phyloP scores from a whole-genome alignment of 2,329 filamentous ascomycete species.

The Fusarium equiseti region DNA sequence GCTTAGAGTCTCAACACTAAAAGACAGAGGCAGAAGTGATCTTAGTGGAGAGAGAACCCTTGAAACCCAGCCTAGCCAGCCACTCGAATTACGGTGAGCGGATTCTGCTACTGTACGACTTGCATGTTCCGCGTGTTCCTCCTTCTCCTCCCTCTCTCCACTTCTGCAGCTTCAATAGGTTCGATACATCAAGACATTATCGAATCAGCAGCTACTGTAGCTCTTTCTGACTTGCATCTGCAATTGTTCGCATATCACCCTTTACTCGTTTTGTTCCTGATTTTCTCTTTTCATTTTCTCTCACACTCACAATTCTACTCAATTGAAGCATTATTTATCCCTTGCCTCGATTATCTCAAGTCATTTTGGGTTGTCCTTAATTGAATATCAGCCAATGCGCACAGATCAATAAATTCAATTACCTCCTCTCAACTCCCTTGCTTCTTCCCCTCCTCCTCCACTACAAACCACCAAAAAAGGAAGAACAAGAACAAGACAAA shows the following conservation, averaged over 20 bases:
- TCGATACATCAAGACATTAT: neutral
- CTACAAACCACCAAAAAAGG: neutral
- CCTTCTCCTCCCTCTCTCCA: conserved; percentile 1
- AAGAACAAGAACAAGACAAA: neutral
- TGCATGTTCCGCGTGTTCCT: conserved; percentile 12
- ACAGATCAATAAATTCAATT: conserved; percentile 13
- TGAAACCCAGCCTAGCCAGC: conserved; percentile 3
- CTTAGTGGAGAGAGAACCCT: conserved; percentile 6
- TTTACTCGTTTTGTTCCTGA: conserved; percentile 12
- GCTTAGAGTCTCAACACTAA: neutral
- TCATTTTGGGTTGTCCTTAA: neutral
- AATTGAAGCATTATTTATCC: neutral
- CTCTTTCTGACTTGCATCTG: conserved; percentile 40
- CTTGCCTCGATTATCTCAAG: neutral
- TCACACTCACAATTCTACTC: neutral
- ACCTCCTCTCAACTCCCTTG: neutral
- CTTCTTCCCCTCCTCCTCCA: neutral
- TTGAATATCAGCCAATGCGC: conserved; percentile 21
- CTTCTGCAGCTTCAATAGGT: conserved; percentile 1
- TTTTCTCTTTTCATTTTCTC: conserved; percentile 6
- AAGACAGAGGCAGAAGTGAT: neutral
- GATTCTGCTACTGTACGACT: conserved; percentile 1
- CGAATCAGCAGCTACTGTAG: neutral
- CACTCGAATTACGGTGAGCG: conserved; percentile 14
- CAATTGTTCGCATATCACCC: conserved; percentile 31